phyloP scores from a whole-genome alignment of 352 stramenopile species.

The Globisporangium barbulae region DNA sequence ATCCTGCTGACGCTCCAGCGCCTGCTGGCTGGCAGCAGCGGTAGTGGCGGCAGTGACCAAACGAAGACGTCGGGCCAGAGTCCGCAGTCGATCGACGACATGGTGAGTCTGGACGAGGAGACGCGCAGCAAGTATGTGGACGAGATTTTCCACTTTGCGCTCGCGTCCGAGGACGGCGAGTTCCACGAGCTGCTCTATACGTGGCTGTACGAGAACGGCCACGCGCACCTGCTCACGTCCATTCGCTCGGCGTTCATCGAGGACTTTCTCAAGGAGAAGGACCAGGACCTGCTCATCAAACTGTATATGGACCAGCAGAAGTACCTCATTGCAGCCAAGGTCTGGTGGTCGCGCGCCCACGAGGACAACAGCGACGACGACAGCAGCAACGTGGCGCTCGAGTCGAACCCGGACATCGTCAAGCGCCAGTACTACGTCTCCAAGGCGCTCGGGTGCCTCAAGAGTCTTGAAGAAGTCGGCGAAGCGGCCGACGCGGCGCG shows the following conservation, averaged over 20 bases:
- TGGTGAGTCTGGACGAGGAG: slow-evolving; percentile 72
- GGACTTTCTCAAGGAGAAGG: slow-evolving; percentile 78
- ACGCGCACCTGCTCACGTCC: slow-evolving; percentile 50
- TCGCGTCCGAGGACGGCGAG: slow-evolving; percentile 67
- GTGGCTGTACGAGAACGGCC: slow-evolving; percentile 78
- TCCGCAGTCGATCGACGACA: slow-evolving; percentile 69
- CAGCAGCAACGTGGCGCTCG: slow-evolving; percentile 33
- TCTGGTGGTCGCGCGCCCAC: slow-evolving; percentile 78
- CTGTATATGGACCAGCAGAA: slow-evolving; percentile 87
- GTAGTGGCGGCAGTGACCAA: slow-evolving; percentile 24
- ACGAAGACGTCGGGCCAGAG: slow-evolving; percentile 30
- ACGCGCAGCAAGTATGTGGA: slow-evolving; percentile 59
- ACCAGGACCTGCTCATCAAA: slow-evolving; percentile 83
- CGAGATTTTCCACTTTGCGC: slow-evolving; percentile 71
- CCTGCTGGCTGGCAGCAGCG: slow-evolving; percentile 25
- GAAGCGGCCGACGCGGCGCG: slow-evolving; percentile 67
- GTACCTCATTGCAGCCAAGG: slow-evolving; percentile 78
- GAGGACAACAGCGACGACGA: slow-evolving; percentile 49
- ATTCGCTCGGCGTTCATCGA: slow-evolving; percentile 78
- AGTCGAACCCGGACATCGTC: slow-evolving; percentile 65
- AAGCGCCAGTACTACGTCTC: slow-evolving; percentile 86
- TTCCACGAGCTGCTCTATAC: slow-evolving; percentile 81
- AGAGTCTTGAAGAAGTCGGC: slow-evolving; percentile 71
- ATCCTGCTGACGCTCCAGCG: slow-evolving; percentile 68
- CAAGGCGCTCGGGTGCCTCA: slow-evolving; percentile 71